A percentile compares a stretch with the other conserved stretches of the same genome.
Evolutionary conservation across 1,139 yeast genomes (phyloP).

Genomic region (Kodamaea anthophila): DNA sequence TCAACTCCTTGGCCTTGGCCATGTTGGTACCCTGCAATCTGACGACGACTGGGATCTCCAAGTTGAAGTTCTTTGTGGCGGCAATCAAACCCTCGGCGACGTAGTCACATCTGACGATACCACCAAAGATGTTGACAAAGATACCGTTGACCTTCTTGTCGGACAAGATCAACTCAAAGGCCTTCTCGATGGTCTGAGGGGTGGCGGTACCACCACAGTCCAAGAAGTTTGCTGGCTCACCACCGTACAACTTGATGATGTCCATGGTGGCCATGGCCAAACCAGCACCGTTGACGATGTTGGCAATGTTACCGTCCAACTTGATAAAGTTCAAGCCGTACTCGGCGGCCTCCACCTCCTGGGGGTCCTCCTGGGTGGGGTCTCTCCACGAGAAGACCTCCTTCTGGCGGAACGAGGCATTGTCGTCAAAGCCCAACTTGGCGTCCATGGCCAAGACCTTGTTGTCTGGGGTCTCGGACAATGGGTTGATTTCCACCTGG

Average conservation of each 20-base stretch:
- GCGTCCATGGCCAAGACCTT: slow-evolving; percentile 98
- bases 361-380: slow-evolving; percentile 94
- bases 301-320: slow-evolving; percentile 97
- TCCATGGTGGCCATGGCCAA: slow-evolving; percentile 99
- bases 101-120: slow-evolving; percentile 98
- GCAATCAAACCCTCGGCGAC: slow-evolving; percentile 79
- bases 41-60: slow-evolving; percentile 91
- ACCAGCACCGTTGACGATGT: slow-evolving; percentile 99
- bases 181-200: slow-evolving; percentile 95
- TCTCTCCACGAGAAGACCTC: slow-evolving; percentile 95
- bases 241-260: slow-evolving; percentile 96
- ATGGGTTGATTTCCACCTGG: slow-evolving; percentile 97
- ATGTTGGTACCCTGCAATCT: slow-evolving; percentile 98
- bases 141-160: slow-evolving; percentile 91
- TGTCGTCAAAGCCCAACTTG: slow-evolving; percentile 97
- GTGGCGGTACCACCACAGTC: slow-evolving; percentile 99
- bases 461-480: slow-evolving; percentile 87
- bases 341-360: slow-evolving; percentile 87
- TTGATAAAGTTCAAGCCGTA: slow-evolving; percentile 93
- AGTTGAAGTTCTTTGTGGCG: slow-evolving; percentile 31
- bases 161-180: slow-evolving; percentile 86
- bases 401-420: slow-evolving; percentile 90
- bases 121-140: slow-evolving; percentile 97
- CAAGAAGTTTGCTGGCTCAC: slow-evolving; percentile 97
- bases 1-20: slow-evolving; percentile 82